Conservation (phyloP, 305 asterid species). For the Fraxinus xanthoxyloides region DNA sequence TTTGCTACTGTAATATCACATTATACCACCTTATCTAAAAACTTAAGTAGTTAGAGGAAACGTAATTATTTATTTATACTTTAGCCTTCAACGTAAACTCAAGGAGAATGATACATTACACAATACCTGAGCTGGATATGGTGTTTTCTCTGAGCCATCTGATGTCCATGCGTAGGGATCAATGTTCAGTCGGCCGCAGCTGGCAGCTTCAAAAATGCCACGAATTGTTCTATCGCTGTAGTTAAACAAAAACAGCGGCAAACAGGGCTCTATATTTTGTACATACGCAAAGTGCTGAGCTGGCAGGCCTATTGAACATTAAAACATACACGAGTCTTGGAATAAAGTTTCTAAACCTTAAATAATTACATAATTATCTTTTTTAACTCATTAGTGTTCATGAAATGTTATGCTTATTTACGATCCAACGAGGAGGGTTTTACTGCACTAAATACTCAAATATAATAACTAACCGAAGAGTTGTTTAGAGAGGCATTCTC, state of each 20-base stretch:
- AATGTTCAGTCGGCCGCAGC: slow-evolving; percentile 66
- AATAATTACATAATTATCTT: slow-evolving; percentile 12
- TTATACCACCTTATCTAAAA: not conserved
- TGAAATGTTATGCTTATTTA: not conserved
- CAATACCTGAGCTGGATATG: slow-evolving; percentile 79
- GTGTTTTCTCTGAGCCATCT: slow-evolving; percentile 65
- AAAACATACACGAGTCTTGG: slow-evolving; percentile 12
- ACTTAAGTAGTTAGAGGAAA: not conserved
- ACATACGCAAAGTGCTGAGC: slow-evolving; percentile 57
- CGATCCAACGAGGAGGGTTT: not conserved
- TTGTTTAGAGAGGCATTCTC: slow-evolving; percentile 60
- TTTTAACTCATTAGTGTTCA: slow-evolving; percentile 9
- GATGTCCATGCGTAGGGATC: slow-evolving; percentile 85
- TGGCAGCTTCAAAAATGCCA: slow-evolving; percentile 85
- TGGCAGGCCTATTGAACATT: slow-evolving; percentile 63
- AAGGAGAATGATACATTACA: slow-evolving; percentile 6
- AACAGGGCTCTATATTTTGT: slow-evolving; percentile 68
- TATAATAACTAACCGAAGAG: slow-evolving; percentile 65
- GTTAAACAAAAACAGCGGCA: slow-evolving; percentile 79
- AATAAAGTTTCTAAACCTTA: slow-evolving; percentile 14
- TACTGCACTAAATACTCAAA: not conserved
- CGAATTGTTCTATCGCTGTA: slow-evolving; percentile 58
- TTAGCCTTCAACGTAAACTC: not conserved
- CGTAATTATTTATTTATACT: not conserved
- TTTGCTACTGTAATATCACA: not conserved